Evolutionary conservation across 192 early-diverging fungal species (phyloP), one percentile per base, ranked within the genome.

Genomic region (Thamnidium elegans): DNA sequence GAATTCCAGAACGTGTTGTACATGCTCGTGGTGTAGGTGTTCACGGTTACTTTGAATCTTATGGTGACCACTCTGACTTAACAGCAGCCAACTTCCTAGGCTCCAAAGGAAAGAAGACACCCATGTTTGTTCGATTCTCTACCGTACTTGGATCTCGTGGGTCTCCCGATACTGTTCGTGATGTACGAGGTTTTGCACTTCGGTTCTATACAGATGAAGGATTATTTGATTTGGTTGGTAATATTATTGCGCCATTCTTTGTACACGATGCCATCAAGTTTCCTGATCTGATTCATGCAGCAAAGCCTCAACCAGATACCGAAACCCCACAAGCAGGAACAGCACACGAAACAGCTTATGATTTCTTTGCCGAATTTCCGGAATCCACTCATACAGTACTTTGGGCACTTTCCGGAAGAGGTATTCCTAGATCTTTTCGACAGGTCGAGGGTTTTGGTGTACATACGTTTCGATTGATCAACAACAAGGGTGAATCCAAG

Each of bases 91-190:
- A 61, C 6, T 63, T 73, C 30, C 66, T 83, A 8, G 21, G 36
- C 2, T 17, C 54, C 32, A 55, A 59, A 26, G 67, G 69, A 43
- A 68, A 68, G 32, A 52, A 62, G 55, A 83, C 81, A 1, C 81
- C 81, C 7, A 55, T 81, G 9, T 83, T 81, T 68, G 68, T 72
- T 3, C 70, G 81, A 13, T 69, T 83, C 66, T 79, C 76, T 13
- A 83, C 78, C 36, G 77, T 83, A 0, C 52, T 59, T 42, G 80
- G 79, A 11, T 63, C 45, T 42, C 61, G 65, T 21, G 79, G 79
- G 5, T 70, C 73, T 50, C 70, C 71, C 8, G 79, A 83, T 67
- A 78, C 79, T 14, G 71, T 69, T 36, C 60, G 76, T 53, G 81
- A 83, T 72, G 66, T 67, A 0, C 65, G 50, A 36, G 61, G 71